Conservation (phyloP, 1,284 basidiomycete species). For the Earliella scabrosa region DNA sequence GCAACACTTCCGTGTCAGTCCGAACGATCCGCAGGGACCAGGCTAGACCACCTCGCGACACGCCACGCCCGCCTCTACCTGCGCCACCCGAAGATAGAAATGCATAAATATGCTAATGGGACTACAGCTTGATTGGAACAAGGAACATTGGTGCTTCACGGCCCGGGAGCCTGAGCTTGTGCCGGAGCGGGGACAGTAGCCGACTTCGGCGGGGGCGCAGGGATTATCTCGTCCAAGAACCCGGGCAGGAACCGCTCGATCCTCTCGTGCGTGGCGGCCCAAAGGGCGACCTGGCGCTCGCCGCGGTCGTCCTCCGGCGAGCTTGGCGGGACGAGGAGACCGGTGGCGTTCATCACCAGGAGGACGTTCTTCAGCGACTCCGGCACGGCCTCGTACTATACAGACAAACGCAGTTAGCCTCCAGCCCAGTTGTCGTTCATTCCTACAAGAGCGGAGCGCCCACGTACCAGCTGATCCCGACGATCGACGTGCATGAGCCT, state of each 20-base stretch:
- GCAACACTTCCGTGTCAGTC: no score
- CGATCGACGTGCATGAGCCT: constrained; percentile 87
- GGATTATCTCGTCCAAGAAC: constrained; percentile 77
- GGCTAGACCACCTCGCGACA: no score
- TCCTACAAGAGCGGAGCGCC: not conserved
- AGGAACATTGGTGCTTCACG: constrained; percentile 5
- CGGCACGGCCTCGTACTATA: constrained; percentile 89
- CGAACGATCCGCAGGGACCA: no score
- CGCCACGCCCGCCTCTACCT: no score
- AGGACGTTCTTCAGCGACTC: constrained; percentile 98
- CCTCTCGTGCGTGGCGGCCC: constrained; percentile 83
- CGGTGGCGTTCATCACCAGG: constrained; percentile 92
- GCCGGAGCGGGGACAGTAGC: constrained; percentile 4
- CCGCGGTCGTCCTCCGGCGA: constrained; percentile 55
- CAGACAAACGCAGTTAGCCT: constrained; percentile 20
- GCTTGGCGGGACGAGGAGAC: constrained; percentile 78
- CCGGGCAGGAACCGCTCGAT: constrained; percentile 90
- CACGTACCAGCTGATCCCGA: constrained; percentile 83
- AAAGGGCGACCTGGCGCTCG: constrained; percentile 76
- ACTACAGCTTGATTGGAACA: constrained; percentile 10
- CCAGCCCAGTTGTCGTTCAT: not conserved
- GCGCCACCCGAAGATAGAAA: constrained; percentile 5
- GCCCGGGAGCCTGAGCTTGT: not conserved
- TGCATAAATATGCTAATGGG: constrained; percentile 16
- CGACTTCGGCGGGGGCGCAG: constrained; percentile 40